These are phyloP conservation scores for Zangia roseola DNA, from an alignment of 768 basidiomycete genomes.

Conservation along the genomic window DNA sequence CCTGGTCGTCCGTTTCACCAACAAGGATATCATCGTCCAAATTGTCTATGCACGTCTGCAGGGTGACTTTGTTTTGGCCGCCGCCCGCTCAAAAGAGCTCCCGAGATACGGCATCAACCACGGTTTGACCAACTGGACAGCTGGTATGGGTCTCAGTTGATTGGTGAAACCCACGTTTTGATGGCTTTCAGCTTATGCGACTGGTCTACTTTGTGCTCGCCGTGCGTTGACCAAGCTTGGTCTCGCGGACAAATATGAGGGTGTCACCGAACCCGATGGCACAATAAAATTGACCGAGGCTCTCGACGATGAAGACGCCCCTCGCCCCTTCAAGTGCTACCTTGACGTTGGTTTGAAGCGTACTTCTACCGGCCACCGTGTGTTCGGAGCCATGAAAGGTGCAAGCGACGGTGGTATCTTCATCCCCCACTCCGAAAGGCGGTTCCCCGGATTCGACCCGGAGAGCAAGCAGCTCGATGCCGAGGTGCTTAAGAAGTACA, in stretches of 20 bases:
- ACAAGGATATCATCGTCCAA: conserved; percentile 93
- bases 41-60: conserved; percentile 96
- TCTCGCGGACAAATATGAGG: conserved; percentile 97
- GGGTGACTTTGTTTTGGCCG: conserved; percentile 90
- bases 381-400: conserved; percentile 99
- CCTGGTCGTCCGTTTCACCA: conserved; percentile 98
- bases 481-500: conserved; percentile 96
- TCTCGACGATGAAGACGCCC: conserved; percentile 88
- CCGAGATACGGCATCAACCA: conserved; percentile 96
- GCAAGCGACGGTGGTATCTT: conserved; percentile 97
- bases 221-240: conserved; percentile 94
- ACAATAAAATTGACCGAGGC: conserved; percentile 79
- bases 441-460: conserved; percentile 96
- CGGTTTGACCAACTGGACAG: conserved; percentile 98
- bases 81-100: conserved; percentile 89
- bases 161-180: neutral
- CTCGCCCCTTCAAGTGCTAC: conserved; percentile 98
- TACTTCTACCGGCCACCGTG: conserved; percentile 95
- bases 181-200: conserved; percentile 76
- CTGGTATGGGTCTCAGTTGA: conserved; percentile 50
- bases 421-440: conserved; percentile 96
- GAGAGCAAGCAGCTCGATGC: conserved; percentile 92
- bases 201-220: conserved; percentile 92
- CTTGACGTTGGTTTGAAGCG: conserved; percentile 98
- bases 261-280: conserved; percentile 89